Percentiles rank a stretch among this genome's conserved stretches.
These are phyloP conservation scores for Daldinia sp. DNA, from an alignment of 2,329 filamentous ascomycete genomes.

Conservation along the genomic window DNA sequence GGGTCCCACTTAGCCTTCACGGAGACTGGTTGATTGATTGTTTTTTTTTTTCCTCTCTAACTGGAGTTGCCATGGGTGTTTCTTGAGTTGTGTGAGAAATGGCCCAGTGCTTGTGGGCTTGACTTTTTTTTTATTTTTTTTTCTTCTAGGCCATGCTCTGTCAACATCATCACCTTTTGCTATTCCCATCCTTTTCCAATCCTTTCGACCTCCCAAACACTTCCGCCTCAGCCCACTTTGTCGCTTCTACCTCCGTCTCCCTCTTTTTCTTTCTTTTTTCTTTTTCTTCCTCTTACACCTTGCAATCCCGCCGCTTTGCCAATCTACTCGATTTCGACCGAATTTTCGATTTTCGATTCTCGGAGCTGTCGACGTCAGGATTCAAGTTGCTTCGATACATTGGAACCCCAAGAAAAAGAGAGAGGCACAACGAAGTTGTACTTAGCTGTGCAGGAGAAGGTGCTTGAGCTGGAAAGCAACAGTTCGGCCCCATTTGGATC, in stretches of 20 bases:
- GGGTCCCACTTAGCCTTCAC: conserved; percentile 21
- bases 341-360: conserved; percentile 38
- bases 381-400: conserved; percentile 37
- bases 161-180: conserved; percentile 38
- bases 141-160: conserved; percentile 16
- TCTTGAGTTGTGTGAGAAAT: conserved; percentile 16
- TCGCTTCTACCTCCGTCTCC: conserved; percentile 32
- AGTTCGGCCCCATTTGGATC: conserved; percentile 13
- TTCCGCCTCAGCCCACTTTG: conserved; percentile 32
- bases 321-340: conserved; percentile 38
- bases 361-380: conserved; percentile 40
- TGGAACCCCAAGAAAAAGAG: conserved; percentile 31
- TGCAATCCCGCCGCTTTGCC: conserved; percentile 30
- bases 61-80: conserved; percentile 9
- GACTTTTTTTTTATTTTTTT: conserved; percentile 22
- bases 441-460: conserved; percentile 35
- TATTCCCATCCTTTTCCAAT: conserved; percentile 28
- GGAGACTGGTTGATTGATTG: conserved; percentile 28
- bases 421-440: conserved; percentile 34
- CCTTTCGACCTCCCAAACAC: conserved; percentile 34
- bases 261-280: conserved; percentile 37
- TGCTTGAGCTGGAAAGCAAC: conserved; percentile 25
- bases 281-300: conserved; percentile 29
- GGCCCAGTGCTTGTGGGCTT: conserved; percentile 26
- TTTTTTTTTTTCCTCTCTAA: conserved; percentile 12